Evolutionary conservation across 345 rosid species (phyloP).

Genomic region (Acer campestre): DNA sequence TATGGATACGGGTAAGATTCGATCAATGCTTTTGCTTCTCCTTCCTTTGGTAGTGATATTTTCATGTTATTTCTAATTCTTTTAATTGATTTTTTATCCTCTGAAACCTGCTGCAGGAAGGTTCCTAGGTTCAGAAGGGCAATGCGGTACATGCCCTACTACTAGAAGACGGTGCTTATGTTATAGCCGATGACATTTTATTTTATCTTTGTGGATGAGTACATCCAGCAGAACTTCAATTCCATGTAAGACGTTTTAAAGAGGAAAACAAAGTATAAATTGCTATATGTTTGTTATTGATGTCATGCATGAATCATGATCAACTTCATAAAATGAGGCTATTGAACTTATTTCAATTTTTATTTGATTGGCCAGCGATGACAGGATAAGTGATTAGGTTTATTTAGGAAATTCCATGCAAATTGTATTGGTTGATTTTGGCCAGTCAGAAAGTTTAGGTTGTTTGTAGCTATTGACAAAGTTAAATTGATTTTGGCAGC

Average conservation of each 20-base stretch:
- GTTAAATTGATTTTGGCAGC: too few relatives aligned
- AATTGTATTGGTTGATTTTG: not conserved
- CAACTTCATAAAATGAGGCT: not conserved
- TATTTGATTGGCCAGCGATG: not conserved
- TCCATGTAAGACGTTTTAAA: not conserved
- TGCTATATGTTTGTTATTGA: not conserved
- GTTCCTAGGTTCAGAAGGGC: constrained; percentile 87
- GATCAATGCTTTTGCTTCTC: not conserved
- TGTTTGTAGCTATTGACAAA: too few relatives aligned
- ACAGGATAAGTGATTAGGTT: not conserved
- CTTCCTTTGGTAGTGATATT: not conserved
- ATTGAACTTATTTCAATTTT: not conserved
- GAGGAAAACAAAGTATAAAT: not conserved
- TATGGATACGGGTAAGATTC: constrained; percentile 84
- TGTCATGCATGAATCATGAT: not conserved
- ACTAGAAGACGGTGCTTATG: constrained; percentile 39
- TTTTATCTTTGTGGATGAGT: not conserved
- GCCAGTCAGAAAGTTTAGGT: not conserved
- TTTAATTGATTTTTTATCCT: not conserved
- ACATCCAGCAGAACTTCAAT: not conserved
- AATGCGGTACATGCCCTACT: constrained; percentile 91
- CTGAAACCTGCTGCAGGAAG: constrained; percentile 60
- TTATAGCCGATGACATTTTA: not conserved
- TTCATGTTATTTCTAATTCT: not conserved
- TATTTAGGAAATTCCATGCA: not conserved